These are phyloP conservation scores for Vaccinium corymbosum DNA, from an alignment of 148 eudicot genomes.

Conservation along the genomic window DNA sequence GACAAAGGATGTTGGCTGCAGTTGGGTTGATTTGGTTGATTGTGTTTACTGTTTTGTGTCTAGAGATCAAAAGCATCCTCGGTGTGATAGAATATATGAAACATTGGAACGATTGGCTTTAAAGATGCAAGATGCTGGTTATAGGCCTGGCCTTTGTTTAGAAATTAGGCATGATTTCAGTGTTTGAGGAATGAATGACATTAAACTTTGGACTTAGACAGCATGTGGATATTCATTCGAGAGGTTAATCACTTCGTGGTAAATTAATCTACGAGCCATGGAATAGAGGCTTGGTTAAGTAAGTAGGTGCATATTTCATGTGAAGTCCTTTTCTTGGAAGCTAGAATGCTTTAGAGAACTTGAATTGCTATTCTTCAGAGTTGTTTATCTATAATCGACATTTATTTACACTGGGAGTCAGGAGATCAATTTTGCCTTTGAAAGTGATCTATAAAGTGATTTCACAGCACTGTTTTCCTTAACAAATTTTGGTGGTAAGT, in stretches of 20 bases:
- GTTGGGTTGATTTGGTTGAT: constrained; percentile 75
- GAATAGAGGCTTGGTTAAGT: constrained; percentile 5
- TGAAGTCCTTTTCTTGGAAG: background rate
- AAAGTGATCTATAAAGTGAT: background rate
- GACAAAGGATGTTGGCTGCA: constrained; percentile 67
- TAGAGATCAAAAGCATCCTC: constrained; percentile 56
- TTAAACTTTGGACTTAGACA: background rate
- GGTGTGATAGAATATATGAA: constrained; percentile 40
- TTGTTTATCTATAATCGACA: background rate
- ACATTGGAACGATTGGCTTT: constrained; percentile 37
- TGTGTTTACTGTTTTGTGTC: constrained; percentile 18
- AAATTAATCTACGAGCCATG: background rate
- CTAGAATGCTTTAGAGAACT: background rate
- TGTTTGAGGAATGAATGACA: constrained; percentile 8
- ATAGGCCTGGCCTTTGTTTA: constrained; percentile 1
- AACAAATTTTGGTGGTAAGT: background rate
- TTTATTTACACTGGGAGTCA: no score
- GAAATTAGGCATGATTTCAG: background rate
- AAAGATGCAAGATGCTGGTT: constrained; percentile 44
- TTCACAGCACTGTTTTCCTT: background rate
- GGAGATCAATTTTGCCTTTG: background rate
- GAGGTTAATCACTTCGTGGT: background rate
- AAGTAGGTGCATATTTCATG: background rate
- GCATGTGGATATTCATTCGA: background rate
- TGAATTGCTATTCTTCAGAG: background rate